Percentiles rank a stretch among this genome's conserved stretches.
These are phyloP conservation scores for Sonneratia alba DNA, from an alignment of 345 rosid genomes.

Conservation along the genomic window DNA sequence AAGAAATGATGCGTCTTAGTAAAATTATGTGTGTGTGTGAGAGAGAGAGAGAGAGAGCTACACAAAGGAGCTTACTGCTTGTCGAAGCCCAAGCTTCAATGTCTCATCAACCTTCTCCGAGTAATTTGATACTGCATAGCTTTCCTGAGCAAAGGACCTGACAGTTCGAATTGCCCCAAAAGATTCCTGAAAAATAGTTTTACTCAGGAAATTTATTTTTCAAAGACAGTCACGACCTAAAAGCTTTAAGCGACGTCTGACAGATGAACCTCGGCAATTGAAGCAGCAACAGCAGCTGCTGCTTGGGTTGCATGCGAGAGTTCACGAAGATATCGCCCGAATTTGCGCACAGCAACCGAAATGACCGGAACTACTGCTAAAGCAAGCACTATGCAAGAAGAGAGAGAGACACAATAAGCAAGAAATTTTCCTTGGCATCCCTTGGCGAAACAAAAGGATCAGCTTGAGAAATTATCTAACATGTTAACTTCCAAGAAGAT, in stretches of 20 bases:
- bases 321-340: slow-evolving; percentile 80
- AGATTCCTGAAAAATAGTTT: slow-evolving; percentile 55
- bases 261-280: slow-evolving; percentile 77
- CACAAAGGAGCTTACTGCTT: slow-evolving; percentile 56
- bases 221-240: neutral
- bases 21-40: neutral
- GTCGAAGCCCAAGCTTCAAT: slow-evolving; percentile 68
- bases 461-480: slow-evolving; percentile 15
- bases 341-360: slow-evolving; percentile 57
- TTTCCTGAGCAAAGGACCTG: slow-evolving; percentile 89
- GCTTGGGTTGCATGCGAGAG: slow-evolving; percentile 92
- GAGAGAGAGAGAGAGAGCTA: slow-evolving; percentile 7
- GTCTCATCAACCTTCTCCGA: slow-evolving; percentile 84
- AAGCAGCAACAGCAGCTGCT: slow-evolving; percentile 91
- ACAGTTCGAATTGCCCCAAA: slow-evolving; percentile 95
- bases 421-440: neutral
- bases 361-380: slow-evolving; percentile 72
- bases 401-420: neutral
- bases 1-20: slow-evolving; percentile 4
- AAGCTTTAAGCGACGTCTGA: neutral
- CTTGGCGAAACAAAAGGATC: neutral
- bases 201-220: neutral
- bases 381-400: slow-evolving; percentile 54
- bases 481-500: slow-evolving; percentile 40
- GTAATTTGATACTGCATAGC: slow-evolving; percentile 52